phyloP scores from a whole-genome alignment of 345 rosid species.

The Dipteronia dyeriana region DNA sequence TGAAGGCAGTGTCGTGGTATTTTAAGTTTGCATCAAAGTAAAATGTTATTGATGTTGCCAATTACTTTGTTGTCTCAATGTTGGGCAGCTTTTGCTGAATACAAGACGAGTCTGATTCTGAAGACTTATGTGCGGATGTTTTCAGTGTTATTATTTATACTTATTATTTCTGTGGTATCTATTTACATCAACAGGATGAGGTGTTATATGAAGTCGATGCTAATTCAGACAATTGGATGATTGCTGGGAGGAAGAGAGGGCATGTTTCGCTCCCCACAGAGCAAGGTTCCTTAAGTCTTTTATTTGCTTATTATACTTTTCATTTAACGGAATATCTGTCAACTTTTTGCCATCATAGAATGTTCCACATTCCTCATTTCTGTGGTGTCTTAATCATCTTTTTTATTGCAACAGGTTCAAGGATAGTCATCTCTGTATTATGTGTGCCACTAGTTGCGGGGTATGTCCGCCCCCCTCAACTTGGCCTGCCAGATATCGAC shows the following conservation, averaged over 20 bases:
- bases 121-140: neutral
- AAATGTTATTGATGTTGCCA: neutral
- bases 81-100: neutral
- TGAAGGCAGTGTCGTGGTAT: neutral
- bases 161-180: slow-evolving; percentile 13
- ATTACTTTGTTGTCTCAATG: neutral
- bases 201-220: slow-evolving; percentile 82
- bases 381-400: neutral
- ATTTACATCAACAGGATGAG: slow-evolving; percentile 54
- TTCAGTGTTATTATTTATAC: neutral
- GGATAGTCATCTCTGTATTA: slow-evolving; percentile 71
- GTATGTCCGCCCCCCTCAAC: slow-evolving; percentile 82
- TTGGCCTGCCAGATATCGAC: slow-evolving; percentile 58
- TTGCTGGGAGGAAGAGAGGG: slow-evolving; percentile 96
- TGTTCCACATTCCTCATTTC: neutral
- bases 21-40: neutral
- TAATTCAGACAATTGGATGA: slow-evolving; percentile 85
- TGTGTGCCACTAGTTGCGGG: slow-evolving; percentile 90
- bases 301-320: slow-evolving; percentile 1
- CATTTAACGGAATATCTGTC: neutral
- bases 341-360: neutral
- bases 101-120: neutral
- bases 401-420: slow-evolving; percentile 51
- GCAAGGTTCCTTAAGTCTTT: slow-evolving; percentile 48
- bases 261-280: slow-evolving; percentile 63